Evolutionary conservation across 2,329 filamentous ascomycete genomes (phyloP), one percentile per base, ranked within the genome.

Genomic region (Cladophialophora immunda): DNA sequence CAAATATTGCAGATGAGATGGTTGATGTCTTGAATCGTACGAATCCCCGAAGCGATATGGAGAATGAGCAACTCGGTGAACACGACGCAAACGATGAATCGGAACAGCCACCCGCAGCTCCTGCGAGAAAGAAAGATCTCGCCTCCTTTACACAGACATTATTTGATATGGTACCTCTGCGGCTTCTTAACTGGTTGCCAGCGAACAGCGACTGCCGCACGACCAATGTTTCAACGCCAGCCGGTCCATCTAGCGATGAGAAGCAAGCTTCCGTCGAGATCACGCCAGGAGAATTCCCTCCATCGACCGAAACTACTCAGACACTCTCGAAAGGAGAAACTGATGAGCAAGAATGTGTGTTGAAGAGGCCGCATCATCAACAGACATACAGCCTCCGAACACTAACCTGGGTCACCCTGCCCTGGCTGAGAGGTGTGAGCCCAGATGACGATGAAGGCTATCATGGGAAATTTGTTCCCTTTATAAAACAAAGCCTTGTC

Each of bases 111-210:
- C 13, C 45, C 3, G 22, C 58, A 9, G 32, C 59, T 22, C 50
- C 54, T 45, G 52, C 50, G 15, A 58, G 64, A 65, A 59, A 74
- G 4, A 63, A 85, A 71, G 88, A 90, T 71, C 82, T 82, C 0
- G 87, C 87, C 72, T 89, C 87, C 1, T 87, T 90, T 64, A 85
- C 86, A 1, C 88, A 90, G 70, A 85, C 84, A 66, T 75, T 87
- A 0, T 86, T 85, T 62, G 81, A 84, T 70, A 81, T 82, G 0
- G 65, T 81, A 8, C 78, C 80, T 2, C 67, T 83, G 38, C 75
- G 80, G 52, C 80, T 82, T 77, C 76, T 82, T 8, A 79, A 81
- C 69, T 83, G 81, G 81, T 73, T 83, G 58, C 80, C 81, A n/a
- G 72, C 50, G 3, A 47, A n/a, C 19, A 38, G n/a, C 36, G n/a